These are phyloP conservation scores for Polysphondylium violaceum DNA, from an alignment of 78 protist species.

Conservation along the genomic window DNA sequence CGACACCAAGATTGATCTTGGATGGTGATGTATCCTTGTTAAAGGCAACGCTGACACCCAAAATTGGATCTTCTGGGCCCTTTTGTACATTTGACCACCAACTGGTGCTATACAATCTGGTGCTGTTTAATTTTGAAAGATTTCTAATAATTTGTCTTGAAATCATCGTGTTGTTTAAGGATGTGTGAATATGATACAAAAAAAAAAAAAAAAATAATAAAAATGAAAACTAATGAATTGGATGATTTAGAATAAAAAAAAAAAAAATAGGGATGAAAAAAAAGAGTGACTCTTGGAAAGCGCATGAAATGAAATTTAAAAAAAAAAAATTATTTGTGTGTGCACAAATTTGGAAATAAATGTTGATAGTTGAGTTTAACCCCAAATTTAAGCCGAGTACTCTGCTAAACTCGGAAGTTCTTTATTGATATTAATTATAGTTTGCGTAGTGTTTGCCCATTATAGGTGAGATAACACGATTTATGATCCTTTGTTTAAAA, in stretches of 20 bases:
- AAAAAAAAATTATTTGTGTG: not conserved
- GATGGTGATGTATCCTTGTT: conserved; percentile 77
- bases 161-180: not conserved
- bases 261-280: too few species aligned
- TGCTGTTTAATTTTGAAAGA: not conserved
- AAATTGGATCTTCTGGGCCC: conserved; percentile 90
- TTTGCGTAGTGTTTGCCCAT: not conserved
- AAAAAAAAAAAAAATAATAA: too few species aligned
- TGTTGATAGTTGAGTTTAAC: not conserved
- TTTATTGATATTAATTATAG: not conserved
- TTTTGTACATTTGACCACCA: conserved; percentile 74
- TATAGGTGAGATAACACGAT: not conserved
- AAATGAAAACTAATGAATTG: too few species aligned
- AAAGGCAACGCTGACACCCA: conserved; percentile 86
- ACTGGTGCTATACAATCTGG: not conserved
- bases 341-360: not conserved
- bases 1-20: conserved; percentile 91
- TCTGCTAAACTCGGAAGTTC: too few species aligned
- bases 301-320: too few species aligned
- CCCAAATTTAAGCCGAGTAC: not conserved
- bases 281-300: too few species aligned
- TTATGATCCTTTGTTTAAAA: not conserved
- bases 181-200: too few species aligned
- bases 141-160: too few species aligned
- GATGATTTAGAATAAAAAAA: too few species aligned